A percentile compares a stretch with the other conserved stretches of the same genome.
These are phyloP conservation scores for Grigorovia transvaalensis DNA, from an alignment of 805 yeast genomes.

Conservation along the genomic window DNA sequence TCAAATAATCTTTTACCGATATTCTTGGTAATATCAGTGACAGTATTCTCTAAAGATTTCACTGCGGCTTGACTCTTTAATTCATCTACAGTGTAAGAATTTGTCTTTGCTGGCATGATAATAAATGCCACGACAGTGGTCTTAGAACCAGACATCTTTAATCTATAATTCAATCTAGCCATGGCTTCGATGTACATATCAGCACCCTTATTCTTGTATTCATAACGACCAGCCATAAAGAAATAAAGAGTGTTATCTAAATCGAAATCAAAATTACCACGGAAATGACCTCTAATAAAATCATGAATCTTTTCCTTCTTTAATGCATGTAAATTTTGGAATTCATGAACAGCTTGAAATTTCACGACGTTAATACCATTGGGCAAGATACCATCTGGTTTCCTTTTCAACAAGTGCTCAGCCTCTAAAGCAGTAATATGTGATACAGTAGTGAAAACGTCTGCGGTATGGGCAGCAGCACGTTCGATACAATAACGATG, in stretches of 20 bases:
- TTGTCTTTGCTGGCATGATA: slow-evolving; percentile 96
- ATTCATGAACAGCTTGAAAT: slow-evolving; percentile 95
- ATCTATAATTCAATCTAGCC: slow-evolving; percentile 81
- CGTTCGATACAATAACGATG: slow-evolving; percentile 96
- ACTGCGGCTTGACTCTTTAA: slow-evolving; percentile 94
- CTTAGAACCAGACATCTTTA: slow-evolving; percentile 72
- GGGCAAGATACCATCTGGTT: slow-evolving; percentile 97
- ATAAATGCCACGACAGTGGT: slow-evolving; percentile 94
- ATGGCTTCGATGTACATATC: slow-evolving; percentile 89
- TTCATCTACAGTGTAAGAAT: slow-evolving; percentile 92
- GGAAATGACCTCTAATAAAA: slow-evolving; percentile 92
- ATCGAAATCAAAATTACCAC: slow-evolving; percentile 92
- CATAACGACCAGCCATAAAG: slow-evolving; percentile 96
- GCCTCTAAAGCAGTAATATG: slow-evolving; percentile 95
- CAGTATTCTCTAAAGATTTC: slow-evolving; percentile 79
- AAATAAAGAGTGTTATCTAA: slow-evolving; percentile 88
- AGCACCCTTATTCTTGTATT: slow-evolving; percentile 92
- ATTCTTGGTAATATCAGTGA: slow-evolving; percentile 73
- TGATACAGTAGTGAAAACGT: slow-evolving; percentile 94
- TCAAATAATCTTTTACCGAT: slow-evolving; percentile 84
- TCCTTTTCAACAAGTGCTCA: slow-evolving; percentile 84
- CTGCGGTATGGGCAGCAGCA: slow-evolving; percentile 94
- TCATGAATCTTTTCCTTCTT: slow-evolving; percentile 89
- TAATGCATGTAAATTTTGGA: slow-evolving; percentile 89
- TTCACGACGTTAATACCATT: slow-evolving; percentile 93